These are phyloP conservation scores for Fusarium agapanthi DNA, from an alignment of 2,329 filamentous ascomycete species.

Conservation along the genomic window DNA sequence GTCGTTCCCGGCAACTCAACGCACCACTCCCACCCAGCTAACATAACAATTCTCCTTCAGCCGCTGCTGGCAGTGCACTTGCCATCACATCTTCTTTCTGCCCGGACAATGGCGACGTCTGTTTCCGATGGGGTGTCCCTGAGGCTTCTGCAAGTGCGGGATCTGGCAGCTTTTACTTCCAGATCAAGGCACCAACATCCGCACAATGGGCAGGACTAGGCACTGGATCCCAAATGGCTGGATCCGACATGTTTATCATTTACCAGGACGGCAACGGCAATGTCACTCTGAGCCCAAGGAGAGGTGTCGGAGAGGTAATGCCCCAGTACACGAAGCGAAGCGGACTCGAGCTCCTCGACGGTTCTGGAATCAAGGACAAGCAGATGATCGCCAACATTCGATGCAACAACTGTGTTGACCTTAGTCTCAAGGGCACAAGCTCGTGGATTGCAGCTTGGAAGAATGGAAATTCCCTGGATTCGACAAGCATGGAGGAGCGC, in stretches of 20 bases:
- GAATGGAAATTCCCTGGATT: slow-evolving; percentile 55
- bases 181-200: slow-evolving; percentile 62
- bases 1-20: background rate
- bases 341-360: slow-evolving; percentile 62
- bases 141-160: slow-evolving; percentile 55
- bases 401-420: slow-evolving; percentile 61
- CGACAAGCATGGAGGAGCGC: slow-evolving; percentile 52
- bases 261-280: slow-evolving; percentile 67
- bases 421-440: slow-evolving; percentile 53
- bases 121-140: slow-evolving; percentile 66
- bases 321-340: slow-evolving; percentile 57
- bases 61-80: slow-evolving; percentile 29
- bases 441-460: slow-evolving; percentile 66
- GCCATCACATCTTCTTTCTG: slow-evolving; percentile 51
- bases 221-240: slow-evolving; percentile 63
- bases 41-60: slow-evolving; percentile 27
- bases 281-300: slow-evolving; percentile 68
- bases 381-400: slow-evolving; percentile 68
- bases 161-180: slow-evolving; percentile 67
- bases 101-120: slow-evolving; percentile 54
- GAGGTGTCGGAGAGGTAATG: slow-evolving; percentile 56
- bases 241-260: slow-evolving; percentile 69
- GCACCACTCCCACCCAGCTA: background rate
- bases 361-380: slow-evolving; percentile 63
- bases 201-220: slow-evolving; percentile 68